These are phyloP conservation scores for Rubia occidens DNA, from an alignment of 305 asterid genomes.

Conservation along the genomic window DNA sequence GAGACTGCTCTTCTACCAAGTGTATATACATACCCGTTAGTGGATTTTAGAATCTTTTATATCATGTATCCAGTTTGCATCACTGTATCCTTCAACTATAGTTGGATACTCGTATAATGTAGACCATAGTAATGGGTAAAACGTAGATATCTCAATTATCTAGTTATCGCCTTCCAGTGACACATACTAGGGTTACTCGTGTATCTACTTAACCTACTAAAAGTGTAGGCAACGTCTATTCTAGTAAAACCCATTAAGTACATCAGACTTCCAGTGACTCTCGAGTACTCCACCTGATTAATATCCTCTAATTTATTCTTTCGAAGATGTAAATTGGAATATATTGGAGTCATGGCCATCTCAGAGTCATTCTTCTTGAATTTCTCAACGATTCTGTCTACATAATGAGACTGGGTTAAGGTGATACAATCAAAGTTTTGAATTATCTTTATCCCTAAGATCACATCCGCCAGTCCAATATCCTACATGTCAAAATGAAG, in stretches of 20 bases:
- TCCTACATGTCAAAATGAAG: no score
- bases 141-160: no score
- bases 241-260: conserved; percentile 14
- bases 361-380: no score
- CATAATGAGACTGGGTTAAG: no score
- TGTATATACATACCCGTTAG: background rate
- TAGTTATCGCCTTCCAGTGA: background rate
- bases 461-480: no score
- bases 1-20: background rate
- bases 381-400: no score
- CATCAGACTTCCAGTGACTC: conserved; percentile 9
- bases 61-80: conserved; percentile 14
- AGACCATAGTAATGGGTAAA: background rate
- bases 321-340: no score
- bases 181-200: background rate
- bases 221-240: background rate
- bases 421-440: no score
- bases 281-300: no score
- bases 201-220: background rate
- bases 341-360: no score
- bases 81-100: background rate
- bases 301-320: no score
- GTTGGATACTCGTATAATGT: conserved; percentile 1
- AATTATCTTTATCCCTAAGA: no score
- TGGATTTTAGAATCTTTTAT: background rate